phyloP scores from a whole-genome alignment of 2,329 filamentous ascomycete genomes.

The Alternaria novae-zelandiae region DNA sequence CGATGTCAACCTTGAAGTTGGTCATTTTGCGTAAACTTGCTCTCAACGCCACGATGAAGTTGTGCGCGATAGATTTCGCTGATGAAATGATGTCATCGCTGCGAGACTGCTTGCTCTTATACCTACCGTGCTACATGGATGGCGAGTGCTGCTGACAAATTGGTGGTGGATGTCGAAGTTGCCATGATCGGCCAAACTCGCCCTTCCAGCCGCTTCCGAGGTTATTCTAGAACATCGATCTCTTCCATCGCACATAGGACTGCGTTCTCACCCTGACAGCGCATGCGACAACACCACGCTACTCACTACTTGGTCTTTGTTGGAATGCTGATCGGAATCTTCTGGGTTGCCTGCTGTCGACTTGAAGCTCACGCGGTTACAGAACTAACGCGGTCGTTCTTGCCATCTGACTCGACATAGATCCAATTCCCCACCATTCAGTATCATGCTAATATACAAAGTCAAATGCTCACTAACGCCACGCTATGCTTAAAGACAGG shows the following conservation, averaged over 20 bases:
- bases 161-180: neutral
- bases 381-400: neutral
- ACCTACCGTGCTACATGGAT: conserved; percentile 1
- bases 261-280: too few relatives aligned
- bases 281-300: too few relatives aligned
- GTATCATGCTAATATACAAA: neutral
- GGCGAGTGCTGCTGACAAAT: conserved; percentile 33
- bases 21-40: conserved; percentile 45
- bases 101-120: conserved; percentile 8
- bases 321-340: too few relatives aligned
- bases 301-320: too few relatives aligned
- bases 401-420: neutral
- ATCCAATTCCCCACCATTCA: neutral
- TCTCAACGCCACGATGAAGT: conserved; percentile 45
- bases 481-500: conserved; percentile 18
- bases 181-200: conserved; percentile 2
- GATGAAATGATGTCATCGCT: conserved; percentile 2
- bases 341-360: too few relatives aligned
- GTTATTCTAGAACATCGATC: neutral
- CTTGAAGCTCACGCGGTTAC: too few relatives aligned
- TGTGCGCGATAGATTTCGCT: neutral
- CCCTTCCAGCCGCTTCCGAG: conserved; percentile 5
- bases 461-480: conserved; percentile 9
- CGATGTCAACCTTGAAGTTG: conserved; percentile 73
- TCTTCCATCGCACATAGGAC: neutral